Percentiles rank a stretch among this genome's conserved stretches.
Conservation (phyloP, 495 filamentous ascomycete species). For the Aspergillus haitiensis region DNA sequence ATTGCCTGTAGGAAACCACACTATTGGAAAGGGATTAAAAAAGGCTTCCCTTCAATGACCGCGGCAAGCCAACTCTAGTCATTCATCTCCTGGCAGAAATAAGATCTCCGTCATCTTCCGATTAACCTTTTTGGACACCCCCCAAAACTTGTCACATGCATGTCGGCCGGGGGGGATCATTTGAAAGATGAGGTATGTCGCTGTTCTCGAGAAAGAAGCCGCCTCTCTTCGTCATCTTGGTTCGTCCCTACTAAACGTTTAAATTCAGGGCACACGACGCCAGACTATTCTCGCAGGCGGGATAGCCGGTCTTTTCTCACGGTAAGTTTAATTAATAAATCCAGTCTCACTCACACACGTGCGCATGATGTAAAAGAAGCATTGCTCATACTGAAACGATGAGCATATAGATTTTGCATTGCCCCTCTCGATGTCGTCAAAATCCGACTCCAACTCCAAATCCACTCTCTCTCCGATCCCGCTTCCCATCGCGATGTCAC, state of each 20-base stretch:
- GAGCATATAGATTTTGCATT: slow-evolving; percentile 68
- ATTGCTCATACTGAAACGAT: background rate
- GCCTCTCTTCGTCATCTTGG: too few relatives aligned
- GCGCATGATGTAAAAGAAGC: background rate
- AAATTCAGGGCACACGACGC: slow-evolving; percentile 67
- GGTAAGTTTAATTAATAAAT: slow-evolving; percentile 43
- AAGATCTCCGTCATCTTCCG: slow-evolving; percentile 6
- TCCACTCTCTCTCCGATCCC: slow-evolving; percentile 73
- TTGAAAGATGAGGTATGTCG: slow-evolving; percentile 81
- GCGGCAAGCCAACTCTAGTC: background rate
- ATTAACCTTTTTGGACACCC: background rate
- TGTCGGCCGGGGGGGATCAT: slow-evolving; percentile 71
- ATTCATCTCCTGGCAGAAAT: background rate
- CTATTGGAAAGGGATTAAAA: background rate
- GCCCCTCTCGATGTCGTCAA: slow-evolving; percentile 94
- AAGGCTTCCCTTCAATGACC: slow-evolving; percentile 1
- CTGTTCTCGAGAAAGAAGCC: background rate
- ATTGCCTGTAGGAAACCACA: too few relatives aligned
- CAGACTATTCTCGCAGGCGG: slow-evolving; percentile 85
- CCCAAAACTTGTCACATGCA: slow-evolving; percentile 48
- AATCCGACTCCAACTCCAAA: slow-evolving; percentile 91
- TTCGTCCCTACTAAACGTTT: too few relatives aligned
- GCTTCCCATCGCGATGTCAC: slow-evolving; percentile 49
- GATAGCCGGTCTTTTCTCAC: slow-evolving; percentile 83
- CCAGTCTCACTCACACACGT: background rate